phyloP scores from a whole-genome alignment of 2,329 filamentous ascomycete species.

The Pseudonectria foliicola region DNA sequence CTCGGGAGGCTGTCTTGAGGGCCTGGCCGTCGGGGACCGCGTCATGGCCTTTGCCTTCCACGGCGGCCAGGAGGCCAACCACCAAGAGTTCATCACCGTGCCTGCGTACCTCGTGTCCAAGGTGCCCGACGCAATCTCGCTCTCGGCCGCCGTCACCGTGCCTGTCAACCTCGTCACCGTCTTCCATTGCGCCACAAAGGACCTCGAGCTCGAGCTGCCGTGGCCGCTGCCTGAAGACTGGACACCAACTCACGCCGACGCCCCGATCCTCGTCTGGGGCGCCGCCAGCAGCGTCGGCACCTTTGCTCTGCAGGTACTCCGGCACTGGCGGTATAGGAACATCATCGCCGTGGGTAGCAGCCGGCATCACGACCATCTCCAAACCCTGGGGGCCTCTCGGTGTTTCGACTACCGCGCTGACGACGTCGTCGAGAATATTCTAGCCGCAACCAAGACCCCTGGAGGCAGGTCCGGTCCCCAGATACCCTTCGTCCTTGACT shows the following conservation, averaged over 20 bases:
- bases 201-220: constrained; percentile 46
- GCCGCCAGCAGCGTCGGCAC: constrained; percentile 46
- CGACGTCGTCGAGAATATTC: constrained; percentile 29
- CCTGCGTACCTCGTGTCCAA: constrained; percentile 42
- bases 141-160: constrained; percentile 44
- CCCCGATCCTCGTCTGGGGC: constrained; percentile 44
- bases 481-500: constrained; percentile 46
- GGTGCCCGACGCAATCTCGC: constrained; percentile 33
- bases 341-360: constrained; percentile 42
- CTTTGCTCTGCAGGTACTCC: constrained; percentile 42
- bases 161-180: constrained; percentile 53
- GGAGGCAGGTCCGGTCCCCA: constrained; percentile 9
- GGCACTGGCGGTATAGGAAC: constrained; percentile 44
- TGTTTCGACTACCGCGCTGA: constrained; percentile 41
- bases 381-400: constrained; percentile 34
- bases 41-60: constrained; percentile 50
- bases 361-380: constrained; percentile 37
- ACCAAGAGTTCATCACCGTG: constrained; percentile 49
- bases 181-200: constrained; percentile 43
- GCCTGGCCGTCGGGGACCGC: constrained; percentile 44
- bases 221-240: constrained; percentile 46
- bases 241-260: constrained; percentile 27
- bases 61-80: constrained; percentile 38
- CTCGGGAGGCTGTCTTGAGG: constrained; percentile 27
- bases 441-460: constrained; percentile 10